Evolutionary conservation across 116 monocot genomes (phyloP), one percentile per base, ranked within the genome.

Genomic region (Zostera marina): DNA sequence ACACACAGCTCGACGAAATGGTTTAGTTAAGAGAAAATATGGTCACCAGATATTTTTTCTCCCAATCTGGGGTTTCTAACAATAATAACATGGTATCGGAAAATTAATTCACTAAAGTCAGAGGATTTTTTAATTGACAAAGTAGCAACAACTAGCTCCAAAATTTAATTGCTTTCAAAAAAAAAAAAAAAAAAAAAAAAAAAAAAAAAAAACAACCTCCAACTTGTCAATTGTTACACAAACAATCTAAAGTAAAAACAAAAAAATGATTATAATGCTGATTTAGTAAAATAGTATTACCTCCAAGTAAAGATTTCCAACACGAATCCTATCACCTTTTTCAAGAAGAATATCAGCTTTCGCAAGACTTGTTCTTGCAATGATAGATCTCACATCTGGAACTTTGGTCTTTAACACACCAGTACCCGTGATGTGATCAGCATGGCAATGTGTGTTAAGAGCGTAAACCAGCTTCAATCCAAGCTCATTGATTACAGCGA

Each of bases 371-470:
- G 75, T 68, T 69, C 68, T 85, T 5, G 88, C 74, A 63, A 94
- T 84, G 53, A 88, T 65, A 17, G 94, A 94, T 66, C 78, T 84
- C 6, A 85, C 79, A 52, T 75, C 77, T 41, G 88, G 88, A 55
- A 85, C 21, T 58, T 82, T 84, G 21, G 22, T 47, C 85, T 88
- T 94, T 70, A 94, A 74, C 41, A 88, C 26, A 41, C 94, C 85
- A 49, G 94, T 88, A 64, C 94, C 88, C 63, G 94, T 94, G 55
- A 94, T 62, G 61, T 94, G 94, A 70, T 94, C 88, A 49, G 88
- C 94, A 78, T 94, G 88, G 38, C 77, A 84, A 76, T 94, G 88
- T 24, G 94, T 94, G 66, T 88, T 94, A 62, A 94, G 68, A 41
- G 88, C 94, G 78, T 80, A 94, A 21, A 85, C 64, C 52, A 94